Percentiles rank a stretch among this genome's conserved stretches.
These are phyloP conservation scores for Theobroma cacao DNA, from an alignment of 345 rosid species.

Conservation along the genomic window DNA sequence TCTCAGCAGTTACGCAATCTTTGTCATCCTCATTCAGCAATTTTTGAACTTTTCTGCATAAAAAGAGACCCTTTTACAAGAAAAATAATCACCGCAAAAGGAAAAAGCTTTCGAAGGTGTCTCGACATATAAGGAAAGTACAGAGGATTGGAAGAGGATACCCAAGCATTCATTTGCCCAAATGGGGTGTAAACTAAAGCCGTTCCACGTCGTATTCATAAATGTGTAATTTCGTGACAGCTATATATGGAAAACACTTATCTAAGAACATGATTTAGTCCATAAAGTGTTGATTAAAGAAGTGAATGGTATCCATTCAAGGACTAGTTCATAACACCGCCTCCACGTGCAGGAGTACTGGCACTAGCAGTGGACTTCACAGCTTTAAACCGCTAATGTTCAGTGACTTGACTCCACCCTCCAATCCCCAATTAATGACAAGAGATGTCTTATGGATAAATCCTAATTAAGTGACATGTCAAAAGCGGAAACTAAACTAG, in stretches of 20 bases:
- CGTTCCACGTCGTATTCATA: background rate
- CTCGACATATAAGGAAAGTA: background rate
- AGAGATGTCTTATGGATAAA: background rate
- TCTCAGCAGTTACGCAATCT: slow-evolving; percentile 30
- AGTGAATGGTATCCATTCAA: background rate
- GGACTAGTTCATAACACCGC: background rate
- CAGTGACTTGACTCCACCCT: background rate
- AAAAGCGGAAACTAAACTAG: background rate
- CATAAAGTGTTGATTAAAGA: background rate
- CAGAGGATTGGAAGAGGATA: slow-evolving; percentile 4
- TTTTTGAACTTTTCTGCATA: slow-evolving; percentile 17
- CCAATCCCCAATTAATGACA: background rate
- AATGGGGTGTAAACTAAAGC: background rate
- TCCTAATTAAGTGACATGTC: background rate
- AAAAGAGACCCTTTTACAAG: background rate
- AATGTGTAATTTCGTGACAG: background rate
- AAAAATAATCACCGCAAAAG: background rate
- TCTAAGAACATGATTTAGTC: background rate
- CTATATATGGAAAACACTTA: background rate
- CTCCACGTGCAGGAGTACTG: slow-evolving; percentile 3
- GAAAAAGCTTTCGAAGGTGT: background rate
- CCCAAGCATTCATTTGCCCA: no score
- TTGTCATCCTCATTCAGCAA: slow-evolving; percentile 19
- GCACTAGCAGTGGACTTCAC: slow-evolving; percentile 23
- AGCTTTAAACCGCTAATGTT: background rate